Evolutionary conservation across 306 rosid species (phyloP).

Genomic region (Citrullus colocynthis): DNA sequence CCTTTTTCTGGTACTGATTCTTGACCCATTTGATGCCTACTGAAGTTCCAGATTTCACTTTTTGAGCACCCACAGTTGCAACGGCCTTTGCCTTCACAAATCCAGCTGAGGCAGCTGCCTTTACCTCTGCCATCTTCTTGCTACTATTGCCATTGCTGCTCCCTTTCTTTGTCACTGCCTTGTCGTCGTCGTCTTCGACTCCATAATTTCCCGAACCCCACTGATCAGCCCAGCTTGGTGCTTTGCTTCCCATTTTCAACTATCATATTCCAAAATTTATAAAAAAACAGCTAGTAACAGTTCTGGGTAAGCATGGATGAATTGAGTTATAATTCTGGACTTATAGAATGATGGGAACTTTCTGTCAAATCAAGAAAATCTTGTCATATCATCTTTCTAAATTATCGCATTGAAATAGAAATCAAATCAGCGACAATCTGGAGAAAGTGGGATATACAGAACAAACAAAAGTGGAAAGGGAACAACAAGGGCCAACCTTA

Average conservation of each 20-base stretch:
- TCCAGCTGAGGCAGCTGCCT: slow-evolving; percentile 33
- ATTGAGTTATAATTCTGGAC: background rate
- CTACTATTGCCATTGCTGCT: slow-evolving; percentile 23
- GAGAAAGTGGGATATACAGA: background rate
- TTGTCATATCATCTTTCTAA: background rate
- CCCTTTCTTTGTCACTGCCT: slow-evolving; percentile 18
- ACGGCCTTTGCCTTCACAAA: slow-evolving; percentile 23
- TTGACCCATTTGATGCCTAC: slow-evolving; percentile 69
- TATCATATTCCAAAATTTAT: background rate
- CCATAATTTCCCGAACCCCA: slow-evolving; percentile 46
- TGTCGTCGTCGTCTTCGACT: slow-evolving; percentile 15
- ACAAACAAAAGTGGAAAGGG: background rate
- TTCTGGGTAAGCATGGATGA: background rate
- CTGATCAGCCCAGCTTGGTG: slow-evolving; percentile 69
- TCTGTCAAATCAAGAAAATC: background rate
- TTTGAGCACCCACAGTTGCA: slow-evolving; percentile 21
- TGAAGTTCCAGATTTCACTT: slow-evolving; percentile 45
- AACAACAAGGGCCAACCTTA: background rate
- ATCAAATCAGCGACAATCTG: background rate
- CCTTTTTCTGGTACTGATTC: slow-evolving; percentile 42
- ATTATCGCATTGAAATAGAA: background rate
- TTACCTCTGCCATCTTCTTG: slow-evolving; percentile 43
- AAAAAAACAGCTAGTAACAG: background rate
- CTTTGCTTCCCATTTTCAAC: slow-evolving; percentile 55
- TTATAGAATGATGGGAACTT: background rate